Evolutionary conservation across 2,329 filamentous ascomycete genomes (phyloP).

Genomic region (Macrophomina tecta): DNA sequence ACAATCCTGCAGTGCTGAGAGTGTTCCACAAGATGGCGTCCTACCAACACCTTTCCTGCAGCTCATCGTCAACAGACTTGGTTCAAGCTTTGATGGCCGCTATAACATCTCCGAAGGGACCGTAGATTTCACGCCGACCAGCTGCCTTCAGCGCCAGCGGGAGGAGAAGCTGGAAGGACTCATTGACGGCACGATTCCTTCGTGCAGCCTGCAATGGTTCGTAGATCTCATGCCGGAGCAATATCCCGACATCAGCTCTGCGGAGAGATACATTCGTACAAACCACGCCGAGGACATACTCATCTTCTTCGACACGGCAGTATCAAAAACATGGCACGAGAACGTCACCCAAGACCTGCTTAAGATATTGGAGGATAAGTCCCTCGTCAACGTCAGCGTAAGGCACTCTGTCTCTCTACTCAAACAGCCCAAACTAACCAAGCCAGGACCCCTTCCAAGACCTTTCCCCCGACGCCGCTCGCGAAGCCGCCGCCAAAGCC

Average conservation of each 20-base stretch:
- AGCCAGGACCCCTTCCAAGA: constrained; percentile 24
- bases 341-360: background rate
- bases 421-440: background rate
- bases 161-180: constrained; percentile 9
- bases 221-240: constrained; percentile 22
- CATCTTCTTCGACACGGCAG: constrained; percentile 25
- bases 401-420: background rate
- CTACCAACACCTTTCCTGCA: constrained; percentile 13
- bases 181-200: background rate
- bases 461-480: constrained; percentile 20
- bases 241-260: constrained; percentile 13
- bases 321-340: constrained; percentile 17
- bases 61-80: constrained; percentile 17
- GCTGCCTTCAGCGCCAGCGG: background rate
- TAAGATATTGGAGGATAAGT: background rate
- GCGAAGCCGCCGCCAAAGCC: constrained; percentile 8
- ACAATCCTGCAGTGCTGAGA: constrained; percentile 1
- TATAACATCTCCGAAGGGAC: constrained; percentile 1
- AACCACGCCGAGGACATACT: constrained; percentile 3
- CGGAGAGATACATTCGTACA: constrained; percentile 1
- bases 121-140: constrained; percentile 18
- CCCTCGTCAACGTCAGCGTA: constrained; percentile 23
- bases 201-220: constrained; percentile 18
- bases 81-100: constrained; percentile 5
- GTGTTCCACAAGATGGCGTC: constrained; percentile 4